Conservation (phyloP, 371 early-diverging fungal species). For the Mucor mucedo region DNA sequence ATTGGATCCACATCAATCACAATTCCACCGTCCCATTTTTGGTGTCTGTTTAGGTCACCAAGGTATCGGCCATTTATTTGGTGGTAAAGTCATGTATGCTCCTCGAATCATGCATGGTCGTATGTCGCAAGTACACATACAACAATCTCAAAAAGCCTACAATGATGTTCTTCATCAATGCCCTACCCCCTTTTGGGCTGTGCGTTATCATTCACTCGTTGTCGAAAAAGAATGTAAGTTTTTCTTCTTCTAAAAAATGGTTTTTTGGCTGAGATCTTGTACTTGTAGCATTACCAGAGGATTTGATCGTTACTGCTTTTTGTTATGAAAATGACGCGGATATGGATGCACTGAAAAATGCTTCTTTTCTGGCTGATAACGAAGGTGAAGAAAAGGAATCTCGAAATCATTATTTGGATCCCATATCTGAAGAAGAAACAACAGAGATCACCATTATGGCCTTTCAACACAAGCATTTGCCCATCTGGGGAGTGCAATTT, state of each 20-base stretch:
- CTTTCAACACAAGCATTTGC: conserved; percentile 70
- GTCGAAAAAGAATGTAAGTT: conserved; percentile 59
- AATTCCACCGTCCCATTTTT: conserved; percentile 76
- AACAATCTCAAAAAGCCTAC: conserved; percentile 1
- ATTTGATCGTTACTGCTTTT: conserved; percentile 62
- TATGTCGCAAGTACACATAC: conserved; percentile 61
- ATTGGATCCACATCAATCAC: conserved; percentile 31
- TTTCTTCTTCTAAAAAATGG: too few relatives aligned
- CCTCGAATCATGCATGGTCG: conserved; percentile 88
- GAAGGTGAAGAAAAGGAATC: conserved; percentile 1
- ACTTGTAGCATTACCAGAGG: conserved; percentile 60
- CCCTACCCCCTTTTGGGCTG: conserved; percentile 73
- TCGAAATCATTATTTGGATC: conserved; percentile 35
- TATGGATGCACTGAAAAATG: conserved; percentile 41
- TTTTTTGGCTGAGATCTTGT: too few relatives aligned
- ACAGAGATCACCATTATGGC: conserved; percentile 75
- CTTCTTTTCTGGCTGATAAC: conserved; percentile 39
- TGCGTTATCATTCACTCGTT: conserved; percentile 91
- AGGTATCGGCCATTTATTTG: conserved; percentile 83
- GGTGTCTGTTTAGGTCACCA: conserved; percentile 99
- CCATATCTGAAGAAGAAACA: background rate
- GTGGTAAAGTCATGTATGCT: conserved; percentile 76
- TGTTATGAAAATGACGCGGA: conserved; percentile 55
- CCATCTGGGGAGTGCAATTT: conserved; percentile 94
- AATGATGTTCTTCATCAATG: conserved; percentile 65